A percentile compares a stretch with the other conserved stretches of the same genome.
Conservation (phyloP, 306 rosid species). For the Alnus rubra region DNA sequence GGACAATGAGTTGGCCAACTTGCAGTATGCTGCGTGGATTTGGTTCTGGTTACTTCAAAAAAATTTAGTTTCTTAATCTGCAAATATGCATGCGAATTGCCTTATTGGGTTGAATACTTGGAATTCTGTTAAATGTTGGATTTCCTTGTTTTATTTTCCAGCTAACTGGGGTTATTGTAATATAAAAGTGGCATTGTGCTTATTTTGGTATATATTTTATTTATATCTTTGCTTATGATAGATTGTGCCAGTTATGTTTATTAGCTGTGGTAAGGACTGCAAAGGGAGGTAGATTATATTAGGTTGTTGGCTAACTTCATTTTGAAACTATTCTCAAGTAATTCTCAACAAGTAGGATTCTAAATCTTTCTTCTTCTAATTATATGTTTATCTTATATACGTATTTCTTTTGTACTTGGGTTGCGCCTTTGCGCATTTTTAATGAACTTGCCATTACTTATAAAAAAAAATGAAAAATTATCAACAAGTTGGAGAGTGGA, state of each 20-base stretch:
- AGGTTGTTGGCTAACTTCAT: background rate
- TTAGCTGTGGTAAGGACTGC: background rate
- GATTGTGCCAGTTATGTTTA: background rate
- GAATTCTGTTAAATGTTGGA: background rate
- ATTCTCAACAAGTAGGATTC: background rate
- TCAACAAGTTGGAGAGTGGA: background rate
- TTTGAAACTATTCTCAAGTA: background rate
- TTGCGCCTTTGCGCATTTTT: too few relatives aligned
- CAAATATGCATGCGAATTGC: background rate
- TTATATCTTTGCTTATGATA: background rate
- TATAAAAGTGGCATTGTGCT: background rate
- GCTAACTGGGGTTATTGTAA: background rate
- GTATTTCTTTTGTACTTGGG: too few relatives aligned
- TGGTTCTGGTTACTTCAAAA: background rate
- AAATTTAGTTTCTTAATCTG: background rate
- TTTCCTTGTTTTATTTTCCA: background rate
- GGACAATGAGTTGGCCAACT: background rate
- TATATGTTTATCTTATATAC: too few relatives aligned
- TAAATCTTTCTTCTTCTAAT: too few relatives aligned
- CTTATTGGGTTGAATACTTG: background rate
- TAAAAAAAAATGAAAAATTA: background rate
- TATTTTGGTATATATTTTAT: background rate
- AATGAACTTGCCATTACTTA: too few relatives aligned
- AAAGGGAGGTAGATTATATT: background rate
- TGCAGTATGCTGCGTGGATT: background rate